phyloP scores from a whole-genome alignment of 202 grass and related monocot species.

The Zizania palustris region DNA sequence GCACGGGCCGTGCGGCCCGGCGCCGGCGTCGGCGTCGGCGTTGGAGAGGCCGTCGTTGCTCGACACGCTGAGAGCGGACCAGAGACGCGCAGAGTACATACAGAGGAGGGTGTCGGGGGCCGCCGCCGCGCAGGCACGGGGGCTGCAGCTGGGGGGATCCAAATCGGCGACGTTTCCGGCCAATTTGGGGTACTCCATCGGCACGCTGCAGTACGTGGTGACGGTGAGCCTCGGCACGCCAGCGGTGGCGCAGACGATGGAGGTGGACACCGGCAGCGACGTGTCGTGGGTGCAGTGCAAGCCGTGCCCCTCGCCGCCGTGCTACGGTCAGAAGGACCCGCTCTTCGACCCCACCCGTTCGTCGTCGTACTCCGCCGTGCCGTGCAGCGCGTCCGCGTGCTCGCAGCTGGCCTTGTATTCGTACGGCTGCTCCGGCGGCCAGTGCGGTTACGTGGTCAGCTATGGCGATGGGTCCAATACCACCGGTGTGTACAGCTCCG shows the following conservation, averaged over 20 bases:
- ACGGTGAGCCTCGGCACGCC: slow-evolving; percentile 75
- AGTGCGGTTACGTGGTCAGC: slow-evolving; percentile 54
- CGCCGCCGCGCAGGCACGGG: neutral
- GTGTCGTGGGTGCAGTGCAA: slow-evolving; percentile 83
- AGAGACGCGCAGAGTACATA: slow-evolving; percentile 60
- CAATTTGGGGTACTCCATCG: slow-evolving; percentile 37
- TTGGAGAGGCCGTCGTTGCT: slow-evolving; percentile 22
- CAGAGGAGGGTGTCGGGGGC: slow-evolving; percentile 25
- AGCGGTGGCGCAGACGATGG: slow-evolving; percentile 43
- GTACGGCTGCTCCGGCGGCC: slow-evolving; percentile 26
- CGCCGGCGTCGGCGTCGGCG: slow-evolving; percentile 1
- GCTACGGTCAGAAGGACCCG: slow-evolving; percentile 60
- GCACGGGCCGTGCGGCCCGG: slow-evolving; percentile 59
- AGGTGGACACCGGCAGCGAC: slow-evolving; percentile 84
- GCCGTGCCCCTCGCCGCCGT: slow-evolving; percentile 49
- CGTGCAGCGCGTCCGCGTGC: slow-evolving; percentile 44
- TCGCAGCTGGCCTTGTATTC: slow-evolving; percentile 29
- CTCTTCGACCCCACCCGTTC: slow-evolving; percentile 65
- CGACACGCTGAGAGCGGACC: slow-evolving; percentile 52
- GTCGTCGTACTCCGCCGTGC: slow-evolving; percentile 58
- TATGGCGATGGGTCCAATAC: slow-evolving; percentile 74
- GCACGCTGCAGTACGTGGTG: slow-evolving; percentile 60
- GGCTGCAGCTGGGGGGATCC: slow-evolving; percentile 1
- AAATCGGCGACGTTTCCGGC: slow-evolving; percentile 44
- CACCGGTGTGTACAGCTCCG: slow-evolving; percentile 60